These are phyloP conservation scores for Coniochaeta sp. DNA, from an alignment of 2,329 filamentous ascomycete species.

Conservation along the genomic window DNA sequence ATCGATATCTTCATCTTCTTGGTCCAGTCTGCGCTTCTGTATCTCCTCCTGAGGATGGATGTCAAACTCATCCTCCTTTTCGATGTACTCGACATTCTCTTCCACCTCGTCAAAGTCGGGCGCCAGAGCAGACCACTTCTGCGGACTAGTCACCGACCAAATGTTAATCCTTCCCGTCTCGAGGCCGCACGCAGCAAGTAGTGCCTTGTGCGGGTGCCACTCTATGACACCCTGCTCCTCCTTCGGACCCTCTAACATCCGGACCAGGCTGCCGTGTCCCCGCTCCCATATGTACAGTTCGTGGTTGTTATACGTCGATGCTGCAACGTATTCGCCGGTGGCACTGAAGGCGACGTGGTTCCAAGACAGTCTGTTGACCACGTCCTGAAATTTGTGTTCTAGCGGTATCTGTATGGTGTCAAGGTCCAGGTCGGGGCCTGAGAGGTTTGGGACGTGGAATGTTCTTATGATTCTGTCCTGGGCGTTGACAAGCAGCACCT, in stretches of 20 bases:
- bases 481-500: conserved; percentile 84
- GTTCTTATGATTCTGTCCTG: conserved; percentile 94
- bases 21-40: conserved; percentile 79
- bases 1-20: conserved; percentile 90
- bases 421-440: conserved; percentile 61
- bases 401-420: conserved; percentile 84
- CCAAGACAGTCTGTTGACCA: conserved; percentile 92
- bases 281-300: conserved; percentile 99
- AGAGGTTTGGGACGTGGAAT: conserved; percentile 76
- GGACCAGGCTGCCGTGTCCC: conserved; percentile 84
- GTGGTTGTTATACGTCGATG: conserved; percentile 96
- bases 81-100: conserved; percentile 95
- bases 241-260: conserved; percentile 93
- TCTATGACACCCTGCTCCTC: conserved; percentile 96
- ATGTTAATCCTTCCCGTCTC: conserved; percentile 92
- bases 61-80: conserved; percentile 95
- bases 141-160: conserved; percentile 91
- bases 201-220: conserved; percentile 85
- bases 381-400: conserved; percentile 97
- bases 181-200: conserved; percentile 84
- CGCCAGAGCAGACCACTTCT: conserved; percentile 94
- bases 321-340: conserved; percentile 90
- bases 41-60: conserved; percentile 94
- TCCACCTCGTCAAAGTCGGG: conserved; percentile 97
- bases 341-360: conserved; percentile 95